phyloP scores from a whole-genome alignment of 169 alveolate genomes.

The Cryptosporidium viatorum region DNA sequence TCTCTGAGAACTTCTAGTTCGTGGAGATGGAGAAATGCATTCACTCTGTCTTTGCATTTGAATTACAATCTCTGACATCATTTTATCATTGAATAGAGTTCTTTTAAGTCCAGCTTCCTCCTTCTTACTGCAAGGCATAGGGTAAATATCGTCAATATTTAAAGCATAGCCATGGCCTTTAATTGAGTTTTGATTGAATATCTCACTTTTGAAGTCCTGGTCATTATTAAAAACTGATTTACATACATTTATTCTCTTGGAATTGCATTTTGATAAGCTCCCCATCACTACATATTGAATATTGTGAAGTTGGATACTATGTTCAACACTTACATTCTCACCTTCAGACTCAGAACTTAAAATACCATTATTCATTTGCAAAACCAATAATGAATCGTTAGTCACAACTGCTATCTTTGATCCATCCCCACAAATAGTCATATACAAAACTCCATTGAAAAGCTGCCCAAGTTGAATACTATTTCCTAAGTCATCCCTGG shows the following conservation, averaged over 20 bases:
- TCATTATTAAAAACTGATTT: background rate
- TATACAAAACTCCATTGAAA: slow-evolving; percentile 26
- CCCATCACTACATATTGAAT: slow-evolving; percentile 53
- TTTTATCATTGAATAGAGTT: slow-evolving; percentile 18
- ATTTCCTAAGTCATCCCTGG: background rate
- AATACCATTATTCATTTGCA: slow-evolving; percentile 10
- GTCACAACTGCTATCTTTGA: slow-evolving; percentile 60
- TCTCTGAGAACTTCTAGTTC: background rate
- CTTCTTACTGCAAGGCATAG: slow-evolving; percentile 15
- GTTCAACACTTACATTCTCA: slow-evolving; percentile 26
- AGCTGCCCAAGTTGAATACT: slow-evolving; percentile 13
- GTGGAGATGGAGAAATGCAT: slow-evolving; percentile 27
- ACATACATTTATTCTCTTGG: background rate
- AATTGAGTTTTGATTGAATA: background rate
- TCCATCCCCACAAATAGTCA: slow-evolving; percentile 52
- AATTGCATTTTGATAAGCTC: background rate
- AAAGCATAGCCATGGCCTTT: slow-evolving; percentile 34
- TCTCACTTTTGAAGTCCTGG: background rate
- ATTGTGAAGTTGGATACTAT: background rate
- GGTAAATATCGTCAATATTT: slow-evolving; percentile 42
- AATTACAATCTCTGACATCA: slow-evolving; percentile 48
- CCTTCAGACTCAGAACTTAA: slow-evolving; percentile 6
- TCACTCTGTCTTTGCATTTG: slow-evolving; percentile 53
- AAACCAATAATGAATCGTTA: slow-evolving; percentile 32
- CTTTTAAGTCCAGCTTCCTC: slow-evolving; percentile 7